Evolutionary conservation across 2,329 filamentous ascomycete genomes (phyloP), one percentile per base, ranked within the genome.

Genomic region (Fusarium sp.): DNA sequence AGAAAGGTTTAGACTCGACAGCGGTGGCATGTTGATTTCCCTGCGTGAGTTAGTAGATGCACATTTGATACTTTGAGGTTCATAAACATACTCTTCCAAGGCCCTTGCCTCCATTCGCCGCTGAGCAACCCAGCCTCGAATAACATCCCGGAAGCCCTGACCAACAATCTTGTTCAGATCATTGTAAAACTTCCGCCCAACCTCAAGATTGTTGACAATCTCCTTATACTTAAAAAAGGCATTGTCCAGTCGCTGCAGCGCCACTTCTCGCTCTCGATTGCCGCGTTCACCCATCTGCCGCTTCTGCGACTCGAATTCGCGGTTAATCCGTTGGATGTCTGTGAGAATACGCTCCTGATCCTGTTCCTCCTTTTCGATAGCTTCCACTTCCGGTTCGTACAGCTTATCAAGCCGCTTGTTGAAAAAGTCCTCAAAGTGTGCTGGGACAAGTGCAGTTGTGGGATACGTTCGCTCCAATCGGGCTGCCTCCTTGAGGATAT

Each of bases 141-240:
- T 92, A 60, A 85, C 80, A 72, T 98, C 95, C 16, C 94, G 87
- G 78, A 98, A 98, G 10, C 91, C 87, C 39, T 84, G 83, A 1
- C 90, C 91, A 1, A 97, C 93, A 67, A 98, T 94, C 80, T 92
- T 93, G 48, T 92, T 93, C 6, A 99, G 86, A 76, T 98, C 95
- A 73, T 99, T 99, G 83, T 98, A 99, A 78, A 99, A 99, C 78
- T 96, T 98, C 56, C 95, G 87, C 1, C 94, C 96, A 0, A 92
- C 93, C 71, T 98, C 95, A 3, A 98, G 86, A 77, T 98, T 97
- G 70, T 89, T 93, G 61, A 97, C 90, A 60, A 98, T 94, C 79
- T 99, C 95, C 82, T 97, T 97, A 84, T 98, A 98, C 81, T 95
- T 97, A 80, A 94, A 90, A 78, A 97, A 98, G 1, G 94, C 95